Percentiles rank a stretch among this genome's conserved stretches.
Conservation (phyloP, 2,329 filamentous ascomycete species). For the Meredithiella fracta region DNA sequence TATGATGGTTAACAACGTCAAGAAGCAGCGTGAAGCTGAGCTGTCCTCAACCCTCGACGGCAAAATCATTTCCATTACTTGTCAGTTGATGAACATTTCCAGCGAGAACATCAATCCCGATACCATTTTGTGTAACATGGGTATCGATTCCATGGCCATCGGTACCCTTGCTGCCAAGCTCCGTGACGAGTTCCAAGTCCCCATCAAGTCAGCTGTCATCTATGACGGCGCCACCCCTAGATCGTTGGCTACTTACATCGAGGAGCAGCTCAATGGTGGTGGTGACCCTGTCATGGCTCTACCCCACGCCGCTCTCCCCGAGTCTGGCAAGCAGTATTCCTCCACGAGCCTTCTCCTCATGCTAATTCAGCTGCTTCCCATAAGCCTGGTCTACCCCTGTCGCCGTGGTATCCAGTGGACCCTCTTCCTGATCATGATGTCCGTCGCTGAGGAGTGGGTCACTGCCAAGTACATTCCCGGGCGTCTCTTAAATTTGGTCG, state of each 20-base stretch:
- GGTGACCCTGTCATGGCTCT: constrained; percentile 12
- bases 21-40: constrained; percentile 17
- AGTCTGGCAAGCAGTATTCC: constrained; percentile 27
- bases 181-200: constrained; percentile 31
- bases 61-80: constrained; percentile 29
- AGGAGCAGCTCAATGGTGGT: constrained; percentile 18
- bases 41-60: constrained; percentile 21
- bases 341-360: constrained; percentile 34
- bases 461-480: constrained; percentile 27
- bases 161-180: constrained; percentile 35
- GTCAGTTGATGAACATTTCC: constrained; percentile 25
- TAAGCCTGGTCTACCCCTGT: constrained; percentile 33
- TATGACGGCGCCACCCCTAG: constrained; percentile 32
- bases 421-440: constrained; percentile 31
- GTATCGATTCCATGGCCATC: constrained; percentile 37
- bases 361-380: constrained; percentile 33
- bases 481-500: constrained; percentile 31
- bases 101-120: constrained; percentile 21
- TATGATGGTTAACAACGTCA: constrained; percentile 18
- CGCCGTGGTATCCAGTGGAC: constrained; percentile 36
- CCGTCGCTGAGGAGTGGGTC: constrained; percentile 24
- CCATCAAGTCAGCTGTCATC: constrained; percentile 33
- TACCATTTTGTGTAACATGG: constrained; percentile 35
- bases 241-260: constrained; percentile 25
- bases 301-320: constrained; percentile 17